A percentile compares a stretch with the other conserved stretches of the same genome.
These are phyloP conservation scores for Sclerotinia trifoliorum DNA, from an alignment of 2,329 filamentous ascomycete species.

Conservation along the genomic window DNA sequence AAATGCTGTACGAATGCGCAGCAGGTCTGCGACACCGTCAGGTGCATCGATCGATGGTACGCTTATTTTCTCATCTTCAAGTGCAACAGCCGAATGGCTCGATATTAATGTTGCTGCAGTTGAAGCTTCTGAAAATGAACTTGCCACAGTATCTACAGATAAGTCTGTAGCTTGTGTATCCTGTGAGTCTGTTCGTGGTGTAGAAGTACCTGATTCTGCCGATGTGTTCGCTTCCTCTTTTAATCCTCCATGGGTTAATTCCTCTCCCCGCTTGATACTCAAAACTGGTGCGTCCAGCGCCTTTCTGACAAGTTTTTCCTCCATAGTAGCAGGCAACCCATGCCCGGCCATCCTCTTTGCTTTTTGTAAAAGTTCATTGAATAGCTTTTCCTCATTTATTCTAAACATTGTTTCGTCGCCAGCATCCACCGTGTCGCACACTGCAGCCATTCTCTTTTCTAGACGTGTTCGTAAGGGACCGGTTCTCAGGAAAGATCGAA, in stretches of 20 bases:
- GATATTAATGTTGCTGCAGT: slow-evolving; percentile 42
- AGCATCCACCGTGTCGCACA: slow-evolving; percentile 81
- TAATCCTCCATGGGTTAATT: slow-evolving; percentile 36
- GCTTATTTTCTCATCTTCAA: slow-evolving; percentile 30
- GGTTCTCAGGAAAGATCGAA: slow-evolving; percentile 56
- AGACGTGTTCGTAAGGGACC: slow-evolving; percentile 50
- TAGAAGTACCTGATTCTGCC: slow-evolving; percentile 35
- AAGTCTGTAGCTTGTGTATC: slow-evolving; percentile 38
- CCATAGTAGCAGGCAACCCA: slow-evolving; percentile 75
- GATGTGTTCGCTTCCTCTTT: slow-evolving; percentile 33
- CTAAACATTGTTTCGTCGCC: slow-evolving; percentile 85
- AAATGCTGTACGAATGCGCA: slow-evolving; percentile 50
- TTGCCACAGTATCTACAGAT: slow-evolving; percentile 40
- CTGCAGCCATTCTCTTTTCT: slow-evolving; percentile 62
- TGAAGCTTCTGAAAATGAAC: slow-evolving; percentile 43
- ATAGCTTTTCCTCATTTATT: slow-evolving; percentile 69
- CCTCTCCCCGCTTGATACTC: slow-evolving; percentile 61
- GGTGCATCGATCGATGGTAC: slow-evolving; percentile 35
- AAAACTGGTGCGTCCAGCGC: slow-evolving; percentile 74
- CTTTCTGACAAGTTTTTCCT: slow-evolving; percentile 78
- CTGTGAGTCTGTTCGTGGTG: slow-evolving; percentile 39
- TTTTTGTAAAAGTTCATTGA: slow-evolving; percentile 65
- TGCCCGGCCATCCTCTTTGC: slow-evolving; percentile 64
- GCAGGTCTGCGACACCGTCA: slow-evolving; percentile 44
- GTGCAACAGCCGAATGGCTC: slow-evolving; percentile 28